Evolutionary conservation across 2,329 filamentous ascomycete species (phyloP).

Genomic region (Sporothrix curviconia): DNA sequence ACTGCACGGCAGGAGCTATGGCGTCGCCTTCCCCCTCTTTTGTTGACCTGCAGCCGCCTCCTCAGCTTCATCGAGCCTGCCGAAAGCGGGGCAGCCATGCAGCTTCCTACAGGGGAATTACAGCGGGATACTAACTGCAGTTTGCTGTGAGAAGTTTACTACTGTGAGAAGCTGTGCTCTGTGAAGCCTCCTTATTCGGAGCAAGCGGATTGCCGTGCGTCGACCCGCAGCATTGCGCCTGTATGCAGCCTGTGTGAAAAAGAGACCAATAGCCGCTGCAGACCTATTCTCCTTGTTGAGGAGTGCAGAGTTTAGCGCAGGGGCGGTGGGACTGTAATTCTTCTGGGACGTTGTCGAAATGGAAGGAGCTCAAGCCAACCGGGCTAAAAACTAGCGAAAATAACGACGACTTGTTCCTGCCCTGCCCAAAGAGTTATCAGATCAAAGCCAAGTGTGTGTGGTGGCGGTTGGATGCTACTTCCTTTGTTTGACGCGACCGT

Average conservation of each 20-base stretch:
- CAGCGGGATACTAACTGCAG: no score
- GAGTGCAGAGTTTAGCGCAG: neutral
- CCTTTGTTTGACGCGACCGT: no score
- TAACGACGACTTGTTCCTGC: neutral
- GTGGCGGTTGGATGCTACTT: no score
- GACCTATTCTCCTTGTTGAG: neutral
- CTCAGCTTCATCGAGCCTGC: neutral
- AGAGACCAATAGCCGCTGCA: neutral
- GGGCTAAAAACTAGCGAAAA: neutral
- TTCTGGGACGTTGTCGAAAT: neutral
- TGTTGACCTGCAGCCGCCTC: no score
- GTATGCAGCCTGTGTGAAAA: no score
- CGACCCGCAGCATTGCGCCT: no score
- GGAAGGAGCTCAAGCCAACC: slow-evolving; percentile 4
- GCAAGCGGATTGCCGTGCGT: no score
- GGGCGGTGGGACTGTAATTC: neutral
- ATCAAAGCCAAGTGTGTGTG: no score
- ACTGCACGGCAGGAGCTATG: neutral
- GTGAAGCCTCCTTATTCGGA: no score
- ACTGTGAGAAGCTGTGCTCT: no score
- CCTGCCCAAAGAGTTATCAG: neutral
- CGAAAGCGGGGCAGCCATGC: slow-evolving; percentile 4
- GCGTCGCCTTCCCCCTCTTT: neutral
- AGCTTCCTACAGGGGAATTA: slow-evolving; percentile 6
- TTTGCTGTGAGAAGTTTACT: no score